Base-by-base conservation (phyloP, 1,284 basidiomycete genomes). In the Inonotus hispidus region DNA sequence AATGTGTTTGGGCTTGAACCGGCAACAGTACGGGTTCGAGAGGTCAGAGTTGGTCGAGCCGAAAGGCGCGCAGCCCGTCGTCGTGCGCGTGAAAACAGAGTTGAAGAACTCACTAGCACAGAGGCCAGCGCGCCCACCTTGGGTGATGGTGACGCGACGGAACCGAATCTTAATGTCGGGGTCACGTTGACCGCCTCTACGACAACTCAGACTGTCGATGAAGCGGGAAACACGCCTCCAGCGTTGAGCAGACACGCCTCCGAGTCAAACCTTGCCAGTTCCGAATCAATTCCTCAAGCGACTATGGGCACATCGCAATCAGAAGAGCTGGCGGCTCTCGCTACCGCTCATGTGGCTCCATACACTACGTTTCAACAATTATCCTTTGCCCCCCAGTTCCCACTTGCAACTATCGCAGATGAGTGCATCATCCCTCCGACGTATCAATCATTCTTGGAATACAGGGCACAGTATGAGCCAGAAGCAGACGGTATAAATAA, bases 321-420 rank as follows among this genome's bases (percentile, higher is more conserved):
- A 59, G 90, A 92, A 58, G 90, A 92, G 68, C 71, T 90, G n/a
- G 71, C 85, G 1, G 77, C 85, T 8, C 73, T 90, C 4, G 82
- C 85, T 29, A 82, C 84, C 4, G 81, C 86, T 8, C 84, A 86
- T 61, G 81, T 85, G 72, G 88, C 89, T 25, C 84, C 90, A 32
- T 94, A 93, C 70, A 91, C 89, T 13, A 93, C 90, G 2, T 93
- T 94, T 75, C 92, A 93, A 69, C 92, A 94, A 73, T 76, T 94
- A 5, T 80, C 79, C 4, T 93, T 92, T 69, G 82, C 92, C 7
- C 92, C 92, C 8, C 85, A 81, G 61, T 91, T 94, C 67, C 92
- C 92, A 16, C 77, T 93, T 59, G 88, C 88, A n/a, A 82, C 87
- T 1, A 89, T 94, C 58, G 87, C 92, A 16, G 89, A 93, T 68